phyloP scores from a whole-genome alignment of 1,284 basidiomycete species.

The Cystobasidium slooffiae region DNA sequence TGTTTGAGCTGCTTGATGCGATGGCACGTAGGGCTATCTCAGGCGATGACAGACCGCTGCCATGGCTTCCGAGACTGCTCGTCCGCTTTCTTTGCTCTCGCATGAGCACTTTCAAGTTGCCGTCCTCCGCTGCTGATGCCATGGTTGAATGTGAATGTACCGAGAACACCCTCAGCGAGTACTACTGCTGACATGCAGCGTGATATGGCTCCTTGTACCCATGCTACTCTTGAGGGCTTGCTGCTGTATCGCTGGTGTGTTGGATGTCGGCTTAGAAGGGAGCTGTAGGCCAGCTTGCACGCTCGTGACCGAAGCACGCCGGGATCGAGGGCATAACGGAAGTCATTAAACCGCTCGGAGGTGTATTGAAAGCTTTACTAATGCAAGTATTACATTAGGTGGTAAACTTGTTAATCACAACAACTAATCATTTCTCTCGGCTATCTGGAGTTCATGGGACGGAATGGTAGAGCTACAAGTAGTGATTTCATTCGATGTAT shows the following conservation, averaged over 20 bases:
- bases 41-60: constrained; percentile 1
- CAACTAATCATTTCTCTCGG: too few relatives aligned
- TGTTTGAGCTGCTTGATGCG: not conserved
- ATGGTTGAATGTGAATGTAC: not conserved
- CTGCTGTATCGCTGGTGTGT: too few relatives aligned
- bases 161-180: not conserved
- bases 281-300: too few relatives aligned
- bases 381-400: too few relatives aligned
- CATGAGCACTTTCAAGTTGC: not conserved
- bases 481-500: not conserved
- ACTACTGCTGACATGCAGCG: not conserved
- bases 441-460: too few relatives aligned
- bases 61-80: constrained; percentile 22
- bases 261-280: too few relatives aligned
- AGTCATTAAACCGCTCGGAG: too few relatives aligned
- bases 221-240: not conserved
- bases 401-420: too few relatives aligned
- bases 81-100: constrained; percentile 15
- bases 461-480: too few relatives aligned
- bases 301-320: too few relatives aligned
- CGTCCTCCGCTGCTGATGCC: constrained; percentile 3
- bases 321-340: too few relatives aligned
- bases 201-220: not conserved
- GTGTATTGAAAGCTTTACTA: too few relatives aligned
- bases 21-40: not conserved